These are phyloP conservation scores for Leccinum pellstonianum DNA, from an alignment of 768 basidiomycete genomes.

Conservation along the genomic window DNA sequence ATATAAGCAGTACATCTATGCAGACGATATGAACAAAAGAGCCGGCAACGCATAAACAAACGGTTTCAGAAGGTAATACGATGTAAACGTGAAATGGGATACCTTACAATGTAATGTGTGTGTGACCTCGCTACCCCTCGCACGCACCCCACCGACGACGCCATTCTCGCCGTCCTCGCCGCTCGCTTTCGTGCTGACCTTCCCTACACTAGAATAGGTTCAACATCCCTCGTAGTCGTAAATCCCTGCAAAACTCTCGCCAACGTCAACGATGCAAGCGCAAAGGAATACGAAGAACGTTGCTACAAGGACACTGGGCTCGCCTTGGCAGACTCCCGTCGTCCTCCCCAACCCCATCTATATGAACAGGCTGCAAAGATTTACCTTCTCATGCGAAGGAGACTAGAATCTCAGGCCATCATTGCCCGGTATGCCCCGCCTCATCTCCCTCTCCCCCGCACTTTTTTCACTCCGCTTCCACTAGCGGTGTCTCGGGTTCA, in stretches of 20 bases:
- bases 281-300: conserved; percentile 55
- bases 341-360: conserved; percentile 53
- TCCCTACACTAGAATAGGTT: conserved; percentile 51
- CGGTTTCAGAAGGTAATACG: too few relatives aligned
- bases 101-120: too few relatives aligned
- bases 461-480: conserved; percentile 13
- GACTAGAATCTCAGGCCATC: conserved; percentile 52
- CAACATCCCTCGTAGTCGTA: conserved; percentile 52
- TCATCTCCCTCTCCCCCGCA: conserved; percentile 6
- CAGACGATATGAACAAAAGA: too few relatives aligned
- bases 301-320: conserved; percentile 53
- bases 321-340: conserved; percentile 34
- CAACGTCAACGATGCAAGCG: conserved; percentile 55
- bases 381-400: conserved; percentile 58
- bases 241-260: conserved; percentile 61
- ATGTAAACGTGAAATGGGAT: too few relatives aligned
- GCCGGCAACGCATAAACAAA: too few relatives aligned
- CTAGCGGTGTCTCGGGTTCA: conserved; percentile 62
- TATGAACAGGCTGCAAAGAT: conserved; percentile 63
- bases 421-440: conserved; percentile 46
- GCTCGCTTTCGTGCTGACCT: conserved; percentile 58
- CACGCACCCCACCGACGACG: too few relatives aligned
- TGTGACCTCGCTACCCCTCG: neutral
- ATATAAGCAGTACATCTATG: too few relatives aligned
- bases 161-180: conserved; percentile 43